Evolutionary conservation across 371 early-diverging fungal genomes (phyloP).

Genomic region (Mucor irregularis): DNA sequence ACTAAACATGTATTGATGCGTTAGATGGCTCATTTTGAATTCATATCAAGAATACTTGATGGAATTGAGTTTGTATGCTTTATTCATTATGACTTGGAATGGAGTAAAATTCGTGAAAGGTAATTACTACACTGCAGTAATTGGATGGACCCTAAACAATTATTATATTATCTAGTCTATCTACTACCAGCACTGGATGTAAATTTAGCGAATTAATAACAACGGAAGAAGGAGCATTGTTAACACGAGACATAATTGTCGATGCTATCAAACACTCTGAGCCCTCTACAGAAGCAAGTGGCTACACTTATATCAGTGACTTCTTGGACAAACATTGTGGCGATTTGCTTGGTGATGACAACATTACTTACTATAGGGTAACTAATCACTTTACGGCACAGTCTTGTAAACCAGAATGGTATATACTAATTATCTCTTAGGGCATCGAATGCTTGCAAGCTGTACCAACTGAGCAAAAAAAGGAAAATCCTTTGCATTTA

Average conservation of each 20-base stretch:
- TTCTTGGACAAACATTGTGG: constrained; percentile 11
- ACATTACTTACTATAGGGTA: constrained; percentile 13
- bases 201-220: constrained; percentile 14
- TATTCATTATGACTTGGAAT: neutral
- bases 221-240: constrained; percentile 8
- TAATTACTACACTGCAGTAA: neutral
- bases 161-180: neutral
- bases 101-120: constrained; percentile 4
- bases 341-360: neutral
- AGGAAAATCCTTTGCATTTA: neutral
- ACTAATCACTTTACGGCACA: too few relatives aligned
- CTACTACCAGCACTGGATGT: neutral
- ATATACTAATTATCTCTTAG: neutral
- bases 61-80: constrained; percentile 2
- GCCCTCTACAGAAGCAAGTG: neutral
- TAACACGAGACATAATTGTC: constrained; percentile 1
- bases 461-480: neutral
- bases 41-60: neutral
- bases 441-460: constrained; percentile 13
- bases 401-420: too few relatives aligned
- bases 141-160: neutral
- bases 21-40: neutral
- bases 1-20: neutral
- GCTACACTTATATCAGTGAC: neutral
- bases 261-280: neutral